Percentiles rank a stretch among this genome's conserved stretches.
These are phyloP conservation scores for Rhododendron williamsianum DNA, from an alignment of 148 eudicot species.

Conservation along the genomic window DNA sequence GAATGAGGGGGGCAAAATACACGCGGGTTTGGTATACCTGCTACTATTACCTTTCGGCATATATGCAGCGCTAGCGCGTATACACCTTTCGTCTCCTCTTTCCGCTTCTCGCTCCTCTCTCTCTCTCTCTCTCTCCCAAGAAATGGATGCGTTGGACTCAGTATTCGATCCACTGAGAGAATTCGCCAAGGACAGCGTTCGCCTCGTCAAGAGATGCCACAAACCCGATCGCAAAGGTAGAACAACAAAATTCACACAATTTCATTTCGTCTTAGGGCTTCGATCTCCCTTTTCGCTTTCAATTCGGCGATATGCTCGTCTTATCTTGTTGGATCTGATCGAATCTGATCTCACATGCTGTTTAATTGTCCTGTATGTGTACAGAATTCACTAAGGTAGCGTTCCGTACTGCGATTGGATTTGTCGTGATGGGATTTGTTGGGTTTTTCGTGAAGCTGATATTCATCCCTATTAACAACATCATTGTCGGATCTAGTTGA, in stretches of 20 bases:
- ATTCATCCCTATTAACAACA: constrained; percentile 63
- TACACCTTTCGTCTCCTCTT: neutral
- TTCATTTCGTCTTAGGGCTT: neutral
- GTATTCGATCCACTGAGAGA: constrained; percentile 56
- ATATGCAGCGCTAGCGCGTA: neutral
- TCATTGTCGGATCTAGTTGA: constrained; percentile 53
- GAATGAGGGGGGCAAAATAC: neutral
- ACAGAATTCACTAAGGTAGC: constrained; percentile 67
- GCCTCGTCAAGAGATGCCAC: constrained; percentile 58
- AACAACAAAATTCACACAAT: neutral
- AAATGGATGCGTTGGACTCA: constrained; percentile 42
- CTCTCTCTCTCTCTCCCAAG: neutral
- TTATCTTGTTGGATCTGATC: neutral
- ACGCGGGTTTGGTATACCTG: neutral
- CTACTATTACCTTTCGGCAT: neutral
- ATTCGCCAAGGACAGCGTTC: constrained; percentile 50
- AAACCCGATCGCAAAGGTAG: constrained; percentile 59
- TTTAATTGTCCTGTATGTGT: neutral
- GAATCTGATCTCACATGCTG: neutral
- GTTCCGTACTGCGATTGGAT: constrained; percentile 60
- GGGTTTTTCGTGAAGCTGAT: constrained; percentile 69
- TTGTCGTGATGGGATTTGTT: constrained; percentile 72
- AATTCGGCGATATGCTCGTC: neutral
- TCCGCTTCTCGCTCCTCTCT: neutral
- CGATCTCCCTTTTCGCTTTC: neutral